These are phyloP conservation scores for Eucalyptus grandis DNA, from an alignment of 345 rosid species.

Conservation along the genomic window DNA sequence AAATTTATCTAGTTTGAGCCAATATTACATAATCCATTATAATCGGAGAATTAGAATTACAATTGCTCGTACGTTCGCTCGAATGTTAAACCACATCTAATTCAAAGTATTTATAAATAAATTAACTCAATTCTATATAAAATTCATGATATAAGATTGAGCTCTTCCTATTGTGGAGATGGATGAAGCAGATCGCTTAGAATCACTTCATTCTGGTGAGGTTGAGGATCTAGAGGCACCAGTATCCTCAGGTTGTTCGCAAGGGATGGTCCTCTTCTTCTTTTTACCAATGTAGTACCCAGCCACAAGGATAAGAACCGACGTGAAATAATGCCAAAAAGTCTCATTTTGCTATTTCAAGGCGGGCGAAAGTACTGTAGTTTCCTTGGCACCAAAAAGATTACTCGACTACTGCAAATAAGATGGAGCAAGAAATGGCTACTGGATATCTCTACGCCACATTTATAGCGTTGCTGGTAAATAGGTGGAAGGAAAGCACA, in stretches of 20 bases:
- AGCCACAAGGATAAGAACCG: neutral
- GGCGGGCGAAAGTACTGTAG: neutral
- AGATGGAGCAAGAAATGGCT: no score
- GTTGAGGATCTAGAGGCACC: neutral
- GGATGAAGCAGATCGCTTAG: no score
- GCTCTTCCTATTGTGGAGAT: neutral
- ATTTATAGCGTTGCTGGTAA: neutral
- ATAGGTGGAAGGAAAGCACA: neutral
- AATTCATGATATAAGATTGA: no score
- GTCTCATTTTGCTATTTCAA: neutral
- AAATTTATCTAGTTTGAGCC: no score
- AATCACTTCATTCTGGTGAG: neutral
- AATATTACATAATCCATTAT: no score
- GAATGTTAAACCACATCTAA: no score
- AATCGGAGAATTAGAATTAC: accelerated
- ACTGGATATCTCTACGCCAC: neutral
- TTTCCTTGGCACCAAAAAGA: neutral
- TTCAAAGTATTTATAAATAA: no score
- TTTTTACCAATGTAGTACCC: neutral
- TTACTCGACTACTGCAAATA: no score
- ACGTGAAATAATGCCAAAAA: neutral
- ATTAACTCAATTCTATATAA: no score
- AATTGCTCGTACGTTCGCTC: accelerated
- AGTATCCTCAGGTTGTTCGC: neutral
- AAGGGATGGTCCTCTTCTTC: neutral